Conservation (phyloP, 495 filamentous ascomycete species). For the Talaromyces adpressus region DNA sequence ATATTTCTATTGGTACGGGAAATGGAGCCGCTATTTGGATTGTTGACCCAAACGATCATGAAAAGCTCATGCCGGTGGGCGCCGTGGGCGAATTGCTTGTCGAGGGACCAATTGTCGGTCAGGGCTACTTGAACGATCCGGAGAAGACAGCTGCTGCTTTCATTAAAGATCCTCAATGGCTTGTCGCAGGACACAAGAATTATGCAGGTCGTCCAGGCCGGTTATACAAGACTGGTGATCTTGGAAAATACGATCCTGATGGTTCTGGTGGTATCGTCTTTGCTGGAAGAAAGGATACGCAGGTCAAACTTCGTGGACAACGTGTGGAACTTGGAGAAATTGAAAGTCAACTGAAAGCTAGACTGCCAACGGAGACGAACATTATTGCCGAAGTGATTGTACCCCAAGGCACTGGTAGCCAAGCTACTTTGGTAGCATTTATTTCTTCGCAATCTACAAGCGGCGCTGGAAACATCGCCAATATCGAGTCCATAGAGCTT, state of each 20-base stretch:
- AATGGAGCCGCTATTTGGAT: conserved; percentile 33
- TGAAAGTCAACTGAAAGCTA: conserved; percentile 29
- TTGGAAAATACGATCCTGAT: conserved; percentile 49
- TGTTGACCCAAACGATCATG: conserved; percentile 37
- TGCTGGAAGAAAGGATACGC: conserved; percentile 53
- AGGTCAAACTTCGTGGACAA: conserved; percentile 57
- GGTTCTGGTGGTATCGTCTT: conserved; percentile 44
- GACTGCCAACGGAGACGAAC: conserved; percentile 22
- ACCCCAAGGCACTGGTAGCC: conserved; percentile 21
- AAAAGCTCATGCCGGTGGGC: conserved; percentile 41
- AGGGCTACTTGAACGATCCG: conserved; percentile 43
- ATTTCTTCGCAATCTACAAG: conserved; percentile 21
- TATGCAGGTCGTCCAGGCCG: conserved; percentile 28
- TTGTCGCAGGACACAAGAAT: conserved; percentile 29
- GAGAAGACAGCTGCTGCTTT: conserved; percentile 40
- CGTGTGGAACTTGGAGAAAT: conserved; percentile 56
- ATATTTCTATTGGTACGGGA: conserved; percentile 9
- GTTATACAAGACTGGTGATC: conserved; percentile 45
- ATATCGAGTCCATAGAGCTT: conserved; percentile 13
- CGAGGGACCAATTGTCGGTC: conserved; percentile 46
- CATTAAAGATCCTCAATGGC: conserved; percentile 42
- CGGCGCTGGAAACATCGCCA: conserved; percentile 10
- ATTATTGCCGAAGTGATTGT: conserved; percentile 34
- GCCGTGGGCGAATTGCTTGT: conserved; percentile 47
- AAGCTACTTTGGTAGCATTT: conserved; percentile 32